Evolutionary conservation across 768 basidiomycete species (phyloP).

Genomic region (Leccinum broughii): DNA sequence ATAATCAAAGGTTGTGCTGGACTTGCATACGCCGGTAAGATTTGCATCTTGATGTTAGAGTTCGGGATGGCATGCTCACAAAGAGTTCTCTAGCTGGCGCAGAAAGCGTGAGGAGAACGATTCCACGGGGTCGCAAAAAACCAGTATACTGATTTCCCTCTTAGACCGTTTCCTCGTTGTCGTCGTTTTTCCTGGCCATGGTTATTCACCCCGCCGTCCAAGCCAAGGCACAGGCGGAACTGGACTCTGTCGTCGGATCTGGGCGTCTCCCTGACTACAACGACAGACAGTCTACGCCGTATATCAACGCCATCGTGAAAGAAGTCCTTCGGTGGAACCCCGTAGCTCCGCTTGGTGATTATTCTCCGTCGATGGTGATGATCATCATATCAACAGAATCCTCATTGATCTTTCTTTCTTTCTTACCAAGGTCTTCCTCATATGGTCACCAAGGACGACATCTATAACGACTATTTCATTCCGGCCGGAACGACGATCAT

Average conservation of each 20-base stretch:
- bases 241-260: constrained; percentile 27
- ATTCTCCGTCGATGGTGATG: constrained; percentile 11
- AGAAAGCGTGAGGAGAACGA: constrained; percentile 30
- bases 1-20: constrained; percentile 44
- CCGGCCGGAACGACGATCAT: constrained; percentile 50
- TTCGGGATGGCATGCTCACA: constrained; percentile 6
- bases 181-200: constrained; percentile 34
- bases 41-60: background rate
- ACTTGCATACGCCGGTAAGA: constrained; percentile 47
- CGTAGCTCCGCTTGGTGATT: constrained; percentile 35
- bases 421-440: constrained; percentile 29
- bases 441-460: constrained; percentile 34
- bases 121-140: background rate
- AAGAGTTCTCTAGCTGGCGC: constrained; percentile 36
- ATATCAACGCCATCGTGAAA: constrained; percentile 31
- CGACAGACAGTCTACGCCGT: constrained; percentile 28
- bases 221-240: constrained; percentile 31
- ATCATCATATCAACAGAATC: constrained; percentile 7
- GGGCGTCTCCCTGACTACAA: constrained; percentile 35
- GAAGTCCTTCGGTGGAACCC: constrained; percentile 36
- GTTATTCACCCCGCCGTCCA: constrained; percentile 30
- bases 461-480: constrained; percentile 33
- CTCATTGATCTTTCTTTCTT: constrained; percentile 5
- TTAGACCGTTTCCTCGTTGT: constrained; percentile 32
- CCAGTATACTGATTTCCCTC: constrained; percentile 2